These are phyloP conservation scores for Pisolithus marmoratus DNA, from an alignment of 768 basidiomycete genomes.

Conservation along the genomic window DNA sequence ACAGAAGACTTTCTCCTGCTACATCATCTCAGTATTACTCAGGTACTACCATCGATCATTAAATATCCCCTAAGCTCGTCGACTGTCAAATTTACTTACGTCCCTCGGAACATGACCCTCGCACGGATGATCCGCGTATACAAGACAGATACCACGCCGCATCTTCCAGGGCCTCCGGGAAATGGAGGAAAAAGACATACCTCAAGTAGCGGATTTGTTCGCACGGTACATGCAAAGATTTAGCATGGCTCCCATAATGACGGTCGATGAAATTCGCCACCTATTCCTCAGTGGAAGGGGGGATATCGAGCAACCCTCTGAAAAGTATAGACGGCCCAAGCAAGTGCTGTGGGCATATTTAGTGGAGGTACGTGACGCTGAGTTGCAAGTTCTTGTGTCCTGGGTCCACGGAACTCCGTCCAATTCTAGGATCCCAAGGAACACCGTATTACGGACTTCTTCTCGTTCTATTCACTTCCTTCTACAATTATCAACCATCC, in stretches of 20 bases:
- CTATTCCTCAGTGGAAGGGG: constrained; percentile 84
- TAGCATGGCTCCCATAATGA: constrained; percentile 72
- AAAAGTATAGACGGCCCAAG: constrained; percentile 45
- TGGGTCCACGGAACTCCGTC: background rate
- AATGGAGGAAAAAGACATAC: constrained; percentile 78
- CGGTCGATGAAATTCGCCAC: constrained; percentile 75
- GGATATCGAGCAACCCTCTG: constrained; percentile 35
- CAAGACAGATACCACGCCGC: constrained; percentile 51
- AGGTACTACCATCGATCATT: constrained; percentile 91
- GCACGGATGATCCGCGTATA: constrained; percentile 83
- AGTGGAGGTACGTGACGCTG: constrained; percentile 63
- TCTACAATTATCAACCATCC: constrained; percentile 81
- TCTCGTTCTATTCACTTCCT: constrained; percentile 95
- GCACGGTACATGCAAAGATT: constrained; percentile 79
- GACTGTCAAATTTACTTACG: constrained; percentile 84
- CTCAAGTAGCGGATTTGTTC: constrained; percentile 65
- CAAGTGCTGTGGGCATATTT: constrained; percentile 98
- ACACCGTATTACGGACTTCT: constrained; percentile 86
- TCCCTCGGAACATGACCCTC: constrained; percentile 82
- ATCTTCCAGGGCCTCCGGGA: constrained; percentile 72
- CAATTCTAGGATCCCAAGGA: constrained; percentile 71
- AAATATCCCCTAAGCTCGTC: constrained; percentile 87
- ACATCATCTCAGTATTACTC: constrained; percentile 6
- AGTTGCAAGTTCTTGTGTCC: background rate
- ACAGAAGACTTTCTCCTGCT: background rate